phyloP scores from a whole-genome alignment of 805 yeast genomes.

The Metschnikowia henanensis region DNA sequence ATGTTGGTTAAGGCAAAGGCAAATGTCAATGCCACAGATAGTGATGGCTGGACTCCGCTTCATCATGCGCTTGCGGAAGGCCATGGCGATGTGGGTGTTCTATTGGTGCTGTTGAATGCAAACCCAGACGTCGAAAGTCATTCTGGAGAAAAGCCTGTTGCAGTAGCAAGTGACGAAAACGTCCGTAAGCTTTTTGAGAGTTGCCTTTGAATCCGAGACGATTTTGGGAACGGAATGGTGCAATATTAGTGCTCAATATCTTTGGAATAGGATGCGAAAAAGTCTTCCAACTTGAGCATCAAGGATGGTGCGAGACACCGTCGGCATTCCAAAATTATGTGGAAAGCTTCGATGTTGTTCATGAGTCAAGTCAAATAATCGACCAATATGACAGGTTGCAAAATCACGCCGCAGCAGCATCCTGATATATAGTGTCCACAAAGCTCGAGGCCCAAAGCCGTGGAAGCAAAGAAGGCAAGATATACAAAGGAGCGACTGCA shows the following conservation, averaged over 20 bases:
- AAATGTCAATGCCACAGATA: slow-evolving; percentile 68
- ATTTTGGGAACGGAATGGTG: not conserved
- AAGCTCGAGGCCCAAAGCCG: not conserved
- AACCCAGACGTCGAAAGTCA: slow-evolving; percentile 47
- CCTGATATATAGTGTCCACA: not conserved
- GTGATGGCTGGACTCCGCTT: slow-evolving; percentile 78
- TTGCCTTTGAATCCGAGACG: not conserved
- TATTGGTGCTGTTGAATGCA: slow-evolving; percentile 67
- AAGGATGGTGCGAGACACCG: too few relatives aligned
- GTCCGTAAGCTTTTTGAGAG: slow-evolving; percentile 22
- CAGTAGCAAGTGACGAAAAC: slow-evolving; percentile 36
- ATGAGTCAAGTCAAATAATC: too few relatives aligned
- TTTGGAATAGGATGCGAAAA: not conserved
- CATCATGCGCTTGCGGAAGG: slow-evolving; percentile 94
- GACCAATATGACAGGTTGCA: too few relatives aligned
- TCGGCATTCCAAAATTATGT: too few relatives aligned
- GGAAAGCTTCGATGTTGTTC: too few relatives aligned
- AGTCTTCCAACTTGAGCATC: too few relatives aligned
- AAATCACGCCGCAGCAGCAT: not conserved
- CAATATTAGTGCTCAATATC: not conserved
- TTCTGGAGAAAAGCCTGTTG: slow-evolving; percentile 49
- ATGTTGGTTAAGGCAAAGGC: slow-evolving; percentile 53
- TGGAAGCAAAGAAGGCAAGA: slow-evolving; percentile 12
- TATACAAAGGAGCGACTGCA: slow-evolving; percentile 6
- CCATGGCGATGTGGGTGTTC: slow-evolving; percentile 69